Base-by-base conservation (phyloP, 1,284 basidiomycete species). In the Sanghuangporus sanghuang region DNA sequence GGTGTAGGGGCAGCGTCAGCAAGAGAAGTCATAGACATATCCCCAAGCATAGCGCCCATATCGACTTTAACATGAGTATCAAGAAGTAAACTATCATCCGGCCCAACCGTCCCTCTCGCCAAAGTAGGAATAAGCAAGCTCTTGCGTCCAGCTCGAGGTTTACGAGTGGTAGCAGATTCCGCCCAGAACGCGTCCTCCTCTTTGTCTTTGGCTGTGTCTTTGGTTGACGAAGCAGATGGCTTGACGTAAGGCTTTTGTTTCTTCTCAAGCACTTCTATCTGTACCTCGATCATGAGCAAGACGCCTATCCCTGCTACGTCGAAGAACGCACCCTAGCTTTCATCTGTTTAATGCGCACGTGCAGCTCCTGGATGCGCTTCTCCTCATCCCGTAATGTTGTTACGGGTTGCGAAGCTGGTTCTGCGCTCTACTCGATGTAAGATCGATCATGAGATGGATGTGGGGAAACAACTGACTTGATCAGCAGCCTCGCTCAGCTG, bases 351-450 rank as follows among this genome's bases (percentile, higher is more conserved):
- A 90, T 77, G 61, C 79, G 79, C 38, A 75, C 71, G 61, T 85
- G 83, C 23, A 89, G 73, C 21, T 83, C 78, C 16, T 76, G 77
- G 39, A 90, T 81, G 32, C 76, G 78, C 50, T 73, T 74, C 68
- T 90, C 87, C 69, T 91, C 88, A 53, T 81, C 76, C 40, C 81
- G 77, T 35, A 80, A 74, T 35, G 78, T 73, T 14, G 77, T 73
- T 65, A 80, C 74, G 12, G 79, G 76, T 18, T 73, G 73, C 44
- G 74, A 69, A 48, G 78, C 74, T n/a, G 71, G 69, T 54, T 71
- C 64, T 67, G 75, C 67, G 67, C 74, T 76, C 69, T 68, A 72
- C 68, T 72, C 70, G 71, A 67, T 67, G 66, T 69, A 70, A 70
- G 68, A 66, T 63, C 59, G 14, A 55, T 40, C 36, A 40, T 38